Percentiles rank a stretch among this genome's conserved stretches.
Evolutionary conservation across 148 eudicot genomes (phyloP).

Genomic region (Rheum nobile): DNA sequence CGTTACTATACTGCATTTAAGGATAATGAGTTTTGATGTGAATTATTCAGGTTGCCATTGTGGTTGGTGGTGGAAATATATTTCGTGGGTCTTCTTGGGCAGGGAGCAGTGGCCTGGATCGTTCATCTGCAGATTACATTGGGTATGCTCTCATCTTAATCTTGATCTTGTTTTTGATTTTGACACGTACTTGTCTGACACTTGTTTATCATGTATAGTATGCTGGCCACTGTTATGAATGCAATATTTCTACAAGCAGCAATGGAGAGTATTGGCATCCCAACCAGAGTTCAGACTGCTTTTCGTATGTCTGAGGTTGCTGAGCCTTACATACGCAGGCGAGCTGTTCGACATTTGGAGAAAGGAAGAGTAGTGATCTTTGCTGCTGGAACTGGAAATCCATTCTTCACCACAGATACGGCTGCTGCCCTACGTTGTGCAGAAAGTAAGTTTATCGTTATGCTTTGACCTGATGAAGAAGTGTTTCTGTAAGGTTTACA

Average conservation of each 20-base stretch:
- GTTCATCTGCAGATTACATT: slow-evolving; percentile 93
- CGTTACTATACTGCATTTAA: neutral
- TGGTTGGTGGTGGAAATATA: slow-evolving; percentile 92
- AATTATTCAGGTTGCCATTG: slow-evolving; percentile 65
- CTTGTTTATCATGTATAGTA: slow-evolving; percentile 30
- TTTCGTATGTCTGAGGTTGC: slow-evolving; percentile 99
- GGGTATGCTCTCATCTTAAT: slow-evolving; percentile 36
- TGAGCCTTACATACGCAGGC: slow-evolving; percentile 91
- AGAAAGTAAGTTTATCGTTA: slow-evolving; percentile 43
- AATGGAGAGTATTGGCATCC: slow-evolving; percentile 98
- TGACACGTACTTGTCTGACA: neutral
- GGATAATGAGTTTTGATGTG: neutral
- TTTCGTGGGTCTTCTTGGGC: slow-evolving; percentile 92
- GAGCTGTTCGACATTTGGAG: slow-evolving; percentile 93
- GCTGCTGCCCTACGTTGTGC: slow-evolving; percentile 99
- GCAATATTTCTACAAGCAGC: slow-evolving; percentile 98
- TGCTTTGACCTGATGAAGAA: neutral
- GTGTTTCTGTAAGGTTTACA: neutral
- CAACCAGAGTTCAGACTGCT: slow-evolving; percentile 97
- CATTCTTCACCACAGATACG: slow-evolving; percentile 98
- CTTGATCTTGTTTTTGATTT: neutral
- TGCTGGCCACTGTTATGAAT: slow-evolving; percentile 99
- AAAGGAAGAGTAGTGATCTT: slow-evolving; percentile 97
- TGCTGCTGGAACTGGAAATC: slow-evolving; percentile 99
- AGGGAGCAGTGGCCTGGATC: slow-evolving; percentile 81